Conservation (phyloP, 2,329 filamentous ascomycete species). For the Monilinia polystroma region DNA sequence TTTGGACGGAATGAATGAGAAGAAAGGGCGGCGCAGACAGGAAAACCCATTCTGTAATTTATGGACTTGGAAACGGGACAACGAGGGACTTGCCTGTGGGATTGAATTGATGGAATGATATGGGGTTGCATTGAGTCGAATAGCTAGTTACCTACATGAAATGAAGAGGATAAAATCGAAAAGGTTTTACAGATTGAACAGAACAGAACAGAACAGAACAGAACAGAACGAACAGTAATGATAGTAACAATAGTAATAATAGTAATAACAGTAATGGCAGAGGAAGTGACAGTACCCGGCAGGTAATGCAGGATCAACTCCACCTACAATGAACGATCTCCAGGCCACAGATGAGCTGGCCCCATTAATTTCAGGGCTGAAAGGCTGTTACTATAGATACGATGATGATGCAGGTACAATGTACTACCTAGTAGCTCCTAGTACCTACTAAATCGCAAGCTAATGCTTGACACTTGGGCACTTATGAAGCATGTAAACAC, state of each 20-base stretch:
- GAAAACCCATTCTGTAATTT: constrained; percentile 22
- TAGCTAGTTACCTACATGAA: not conserved
- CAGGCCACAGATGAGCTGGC: not conserved
- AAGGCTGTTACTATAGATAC: constrained; percentile 7
- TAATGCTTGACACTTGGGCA: constrained; percentile 7
- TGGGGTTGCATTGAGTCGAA: not conserved
- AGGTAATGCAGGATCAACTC: not conserved
- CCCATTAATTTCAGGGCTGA: not conserved
- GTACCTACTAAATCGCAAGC: not conserved
- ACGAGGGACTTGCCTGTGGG: not conserved
- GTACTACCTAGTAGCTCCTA: not conserved
- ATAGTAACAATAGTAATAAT: too few relatives aligned
- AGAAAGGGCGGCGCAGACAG: not conserved
- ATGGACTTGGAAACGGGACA: not conserved
- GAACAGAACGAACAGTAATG: too few relatives aligned
- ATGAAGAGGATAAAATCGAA: not conserved
- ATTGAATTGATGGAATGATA: not conserved
- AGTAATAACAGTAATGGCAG: too few relatives aligned
- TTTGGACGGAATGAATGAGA: constrained; percentile 5
- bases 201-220: too few relatives aligned
- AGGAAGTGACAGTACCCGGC: too few relatives aligned
- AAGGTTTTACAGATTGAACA: not conserved
- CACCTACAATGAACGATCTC: not conserved
- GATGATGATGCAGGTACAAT: constrained; percentile 10
- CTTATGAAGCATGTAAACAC: not conserved